Evolutionary conservation across 257 asterid species (phyloP), one percentile per base, ranked within the genome.

Genomic region (Gentiana macrophylla): DNA sequence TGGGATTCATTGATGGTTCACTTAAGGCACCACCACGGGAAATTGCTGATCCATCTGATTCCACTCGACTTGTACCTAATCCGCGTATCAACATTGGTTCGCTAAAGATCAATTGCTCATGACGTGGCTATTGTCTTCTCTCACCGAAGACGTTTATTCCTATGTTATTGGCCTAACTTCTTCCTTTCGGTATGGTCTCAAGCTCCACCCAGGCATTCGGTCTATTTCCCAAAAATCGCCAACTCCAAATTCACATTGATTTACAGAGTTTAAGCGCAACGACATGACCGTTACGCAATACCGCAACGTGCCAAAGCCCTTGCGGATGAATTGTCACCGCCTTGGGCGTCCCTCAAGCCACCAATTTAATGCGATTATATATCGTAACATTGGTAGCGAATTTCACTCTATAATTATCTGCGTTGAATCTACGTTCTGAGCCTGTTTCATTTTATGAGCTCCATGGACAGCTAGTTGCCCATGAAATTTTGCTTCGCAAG

Each of bases 381-480:
- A 46, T 37, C n/a, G 44, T 3, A 49, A 49, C 12, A 15, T 63
- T 10, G 56, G 56, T 13, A 0, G 3, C 2, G 56, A 37, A n/a
- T 55, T 34, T 55, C 50, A 32, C 35, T 32, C 33, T 2, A 37
- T 47, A 32, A 47, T 36, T 35, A 2, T n/a, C 49, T 11, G 35
- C 33, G 4, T 46, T 63, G 32, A 63, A 45, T 4, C 33, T 48
- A 24, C 61, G 32, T 2, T 12, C n/a, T 2, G 5, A 12, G 5
- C 62, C 13, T 4, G 11, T 49, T 8, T 6, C 43, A 2, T 48
- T 12, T 15, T 15, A 4, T 55, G 49, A 46, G 48, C 43, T 55
- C 2, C 55, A 44, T 53, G 37, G 52, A 2, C 56, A 60, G 9
- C n/a, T 60, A 2, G 38, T 60, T 6, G 64, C 56, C n/a, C 57